These are phyloP conservation scores for Metschnikowia reukaufii DNA, from an alignment of 805 yeast species.

Conservation along the genomic window DNA sequence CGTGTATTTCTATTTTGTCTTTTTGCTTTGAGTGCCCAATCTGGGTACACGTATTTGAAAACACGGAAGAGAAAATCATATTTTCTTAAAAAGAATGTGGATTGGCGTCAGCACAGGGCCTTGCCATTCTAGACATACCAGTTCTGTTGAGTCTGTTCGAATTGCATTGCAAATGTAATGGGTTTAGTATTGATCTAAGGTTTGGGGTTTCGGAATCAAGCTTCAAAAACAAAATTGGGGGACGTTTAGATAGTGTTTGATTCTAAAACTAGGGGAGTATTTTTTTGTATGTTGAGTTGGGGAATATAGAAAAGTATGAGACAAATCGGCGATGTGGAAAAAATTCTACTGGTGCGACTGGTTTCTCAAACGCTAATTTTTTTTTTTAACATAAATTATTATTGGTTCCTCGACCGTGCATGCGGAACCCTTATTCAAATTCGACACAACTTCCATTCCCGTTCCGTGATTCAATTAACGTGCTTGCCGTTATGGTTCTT, in stretches of 20 bases:
- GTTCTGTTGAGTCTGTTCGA: conserved; percentile 15
- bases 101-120: too few species aligned
- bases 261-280: neutral
- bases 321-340: conserved; percentile 10
- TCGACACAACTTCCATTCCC: neutral
- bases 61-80: too few species aligned
- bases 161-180: conserved; percentile 9
- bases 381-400: neutral
- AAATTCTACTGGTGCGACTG: conserved; percentile 12
- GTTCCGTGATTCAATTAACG: too few species aligned
- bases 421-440: neutral
- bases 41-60: too few species aligned
- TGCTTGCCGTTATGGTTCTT: too few species aligned
- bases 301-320: conserved; percentile 3
- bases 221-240: neutral
- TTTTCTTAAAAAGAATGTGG: too few species aligned
- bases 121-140: conserved; percentile 14
- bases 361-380: neutral
- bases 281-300: neutral
- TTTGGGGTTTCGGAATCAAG: neutral
- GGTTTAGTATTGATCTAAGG: neutral
- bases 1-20: too few species aligned
- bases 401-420: neutral
- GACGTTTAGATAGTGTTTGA: neutral
- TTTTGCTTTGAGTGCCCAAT: too few species aligned